phyloP scores from a whole-genome alignment of 2,329 filamentous ascomycete genomes.

The Ciborinia camelliae region DNA sequence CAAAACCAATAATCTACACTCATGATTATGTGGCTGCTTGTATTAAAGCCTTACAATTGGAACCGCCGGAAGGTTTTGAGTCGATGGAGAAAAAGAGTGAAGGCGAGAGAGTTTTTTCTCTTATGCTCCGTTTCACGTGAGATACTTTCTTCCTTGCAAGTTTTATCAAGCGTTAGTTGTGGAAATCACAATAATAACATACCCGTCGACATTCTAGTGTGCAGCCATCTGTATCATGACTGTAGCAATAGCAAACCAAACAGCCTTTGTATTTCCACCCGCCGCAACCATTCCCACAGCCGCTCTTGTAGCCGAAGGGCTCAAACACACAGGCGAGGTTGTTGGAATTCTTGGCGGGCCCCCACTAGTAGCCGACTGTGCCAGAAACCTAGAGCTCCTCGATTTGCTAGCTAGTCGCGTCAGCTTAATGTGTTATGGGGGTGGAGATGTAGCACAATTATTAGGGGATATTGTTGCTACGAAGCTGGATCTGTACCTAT shows the following conservation, averaged over 20 bases:
- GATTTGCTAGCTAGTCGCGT: background rate
- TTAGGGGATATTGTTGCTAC: constrained; percentile 4
- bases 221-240: background rate
- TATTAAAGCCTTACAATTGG: background rate
- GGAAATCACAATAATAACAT: background rate
- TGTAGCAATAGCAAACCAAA: background rate
- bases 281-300: background rate
- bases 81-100: background rate
- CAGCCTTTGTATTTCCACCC: background rate
- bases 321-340: background rate
- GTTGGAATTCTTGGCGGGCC: background rate
- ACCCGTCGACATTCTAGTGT: background rate
- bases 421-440: background rate
- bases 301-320: background rate
- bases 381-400: background rate
- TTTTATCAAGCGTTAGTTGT: background rate
- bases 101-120: background rate
- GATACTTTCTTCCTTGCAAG: background rate
- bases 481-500: background rate
- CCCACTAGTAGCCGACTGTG: background rate
- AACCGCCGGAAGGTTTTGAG: background rate
- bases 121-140: background rate
- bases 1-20: background rate
- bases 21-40: background rate
- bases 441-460: constrained; percentile 10